These are phyloP conservation scores for Pseudotsuga menziesii DNA, from an alignment of 75 land plant genomes.

Conservation along the genomic window DNA sequence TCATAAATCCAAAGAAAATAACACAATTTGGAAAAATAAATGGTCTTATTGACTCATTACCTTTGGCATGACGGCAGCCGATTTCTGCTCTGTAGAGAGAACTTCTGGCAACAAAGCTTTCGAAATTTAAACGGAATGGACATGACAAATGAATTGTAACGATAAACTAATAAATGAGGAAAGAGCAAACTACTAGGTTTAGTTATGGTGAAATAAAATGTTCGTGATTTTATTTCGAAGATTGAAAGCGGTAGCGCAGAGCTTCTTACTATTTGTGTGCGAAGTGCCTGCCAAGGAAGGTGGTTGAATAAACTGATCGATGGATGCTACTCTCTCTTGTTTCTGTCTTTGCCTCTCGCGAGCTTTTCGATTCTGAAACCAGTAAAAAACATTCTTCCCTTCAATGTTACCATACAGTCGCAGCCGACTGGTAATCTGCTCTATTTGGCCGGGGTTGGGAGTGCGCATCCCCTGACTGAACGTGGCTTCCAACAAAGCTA, in stretches of 20 bases:
- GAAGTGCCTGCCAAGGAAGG: conserved; percentile 10
- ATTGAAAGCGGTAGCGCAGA: background rate
- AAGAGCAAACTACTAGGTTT: no score
- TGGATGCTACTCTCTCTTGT: conserved; percentile 16
- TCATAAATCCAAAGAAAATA: background rate
- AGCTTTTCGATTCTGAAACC: conserved; percentile 72
- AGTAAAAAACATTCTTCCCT: conserved; percentile 37
- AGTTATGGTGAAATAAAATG: background rate
- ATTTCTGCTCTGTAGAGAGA: background rate
- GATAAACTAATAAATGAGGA: no score
- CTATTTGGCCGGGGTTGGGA: conserved; percentile 47
- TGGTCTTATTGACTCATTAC: background rate
- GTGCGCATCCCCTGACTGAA: conserved; percentile 39
- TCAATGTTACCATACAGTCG: conserved; percentile 45
- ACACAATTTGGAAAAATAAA: background rate
- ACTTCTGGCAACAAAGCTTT: background rate
- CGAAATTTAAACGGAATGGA: background rate
- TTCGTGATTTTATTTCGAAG: no score
- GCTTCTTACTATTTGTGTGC: background rate
- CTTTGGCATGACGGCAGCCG: background rate
- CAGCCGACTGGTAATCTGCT: conserved; percentile 36
- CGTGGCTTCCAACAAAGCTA: conserved; percentile 31
- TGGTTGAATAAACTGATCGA: conserved; percentile 12
- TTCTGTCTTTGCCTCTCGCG: conserved; percentile 50
- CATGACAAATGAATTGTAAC: background rate